Percentiles rank a stretch among this genome's conserved stretches.
phyloP scores from a whole-genome alignment of 495 filamentous ascomycete genomes.

The Xylaria telfairii region DNA sequence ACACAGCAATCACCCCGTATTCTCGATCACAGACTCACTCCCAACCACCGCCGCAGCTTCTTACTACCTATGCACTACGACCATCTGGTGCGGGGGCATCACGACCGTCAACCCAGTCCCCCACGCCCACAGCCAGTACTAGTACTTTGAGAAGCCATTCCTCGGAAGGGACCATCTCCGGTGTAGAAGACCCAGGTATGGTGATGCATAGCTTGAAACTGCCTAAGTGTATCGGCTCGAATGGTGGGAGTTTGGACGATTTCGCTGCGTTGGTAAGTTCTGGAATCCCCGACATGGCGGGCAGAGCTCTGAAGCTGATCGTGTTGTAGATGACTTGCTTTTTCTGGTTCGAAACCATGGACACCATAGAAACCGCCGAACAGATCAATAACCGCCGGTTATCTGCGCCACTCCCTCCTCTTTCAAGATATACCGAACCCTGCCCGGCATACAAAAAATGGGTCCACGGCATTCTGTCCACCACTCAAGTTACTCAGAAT shows the following conservation, averaged over 20 bases:
- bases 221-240: conserved; percentile 74
- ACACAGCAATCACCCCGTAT: conserved; percentile 34
- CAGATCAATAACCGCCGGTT: conserved; percentile 58
- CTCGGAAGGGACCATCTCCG: conserved; percentile 33
- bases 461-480: conserved; percentile 87
- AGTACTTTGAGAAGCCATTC: conserved; percentile 34
- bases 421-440: conserved; percentile 77
- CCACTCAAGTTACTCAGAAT: conserved; percentile 96
- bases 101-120: conserved; percentile 35
- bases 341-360: conserved; percentile 97
- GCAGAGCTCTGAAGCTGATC: conserved; percentile 21
- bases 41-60: conserved; percentile 27
- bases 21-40: conserved; percentile 31
- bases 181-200: conserved; percentile 49
- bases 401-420: conserved; percentile 50
- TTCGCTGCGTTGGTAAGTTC: conserved; percentile 78
- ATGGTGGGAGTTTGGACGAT: conserved; percentile 75
- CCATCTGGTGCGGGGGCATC: conserved; percentile 33
- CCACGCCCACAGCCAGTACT: conserved; percentile 41
- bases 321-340: conserved; percentile 81
- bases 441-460: conserved; percentile 86
- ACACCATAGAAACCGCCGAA: conserved; percentile 75
- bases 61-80: conserved; percentile 21
- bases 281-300: neutral
- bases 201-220: conserved; percentile 70